Base-by-base conservation (phyloP, 2,329 filamentous ascomycete species). In the Parafenestella ontariensis region DNA sequence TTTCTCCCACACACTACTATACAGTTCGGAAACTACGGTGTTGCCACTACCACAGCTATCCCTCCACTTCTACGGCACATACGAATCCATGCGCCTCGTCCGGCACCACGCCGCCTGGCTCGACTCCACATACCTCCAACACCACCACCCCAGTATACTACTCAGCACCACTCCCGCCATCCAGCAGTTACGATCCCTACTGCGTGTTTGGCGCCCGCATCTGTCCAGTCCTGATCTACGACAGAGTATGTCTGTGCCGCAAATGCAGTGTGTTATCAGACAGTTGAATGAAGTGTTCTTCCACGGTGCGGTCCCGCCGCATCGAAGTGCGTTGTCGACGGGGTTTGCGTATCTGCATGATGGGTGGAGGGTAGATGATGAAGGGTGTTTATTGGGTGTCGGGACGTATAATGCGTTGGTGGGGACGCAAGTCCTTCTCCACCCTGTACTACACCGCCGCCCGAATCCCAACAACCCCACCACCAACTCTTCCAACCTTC, bases 81-180 rank as follows among this genome's bases (percentile, higher is more conserved):
- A 63, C 34, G 60, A 63, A 46, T 31, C 58, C 15, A 63, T 63
- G 60, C 47, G 52, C 2, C 33, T 63, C 18, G 58, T 61, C 9
- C 52, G 58, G 3, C 52, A 61, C 44, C 60, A 63, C 36, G 46
- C 53, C 17, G 49, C 55, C 9, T 63, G 58, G 58, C 42, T 63
- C 7, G 51, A 59, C 40, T 36, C 52, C 23, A 61, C 53, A 3
- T 61, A 63, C 36, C 43, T 61, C 0, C 46, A 58, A 28, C 17
- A 17, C 5, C 36, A 43, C 0, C 48, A 52, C 2, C 37, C 37
- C 40, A 10, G 29, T 4, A n/a, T n/a, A n/a, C n/a, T n/a, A n/a
- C 40, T 41, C 8, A 4, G 44, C 10, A 46, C 40, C 6, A 15
- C 43, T 3, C 31, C 31, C 4, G 20, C 42, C 1, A 50, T 59